Evolutionary conservation across 2,329 filamentous ascomycete genomes (phyloP), one percentile per base, ranked within the genome.

Genomic region (Sarocladium brachiariae): DNA sequence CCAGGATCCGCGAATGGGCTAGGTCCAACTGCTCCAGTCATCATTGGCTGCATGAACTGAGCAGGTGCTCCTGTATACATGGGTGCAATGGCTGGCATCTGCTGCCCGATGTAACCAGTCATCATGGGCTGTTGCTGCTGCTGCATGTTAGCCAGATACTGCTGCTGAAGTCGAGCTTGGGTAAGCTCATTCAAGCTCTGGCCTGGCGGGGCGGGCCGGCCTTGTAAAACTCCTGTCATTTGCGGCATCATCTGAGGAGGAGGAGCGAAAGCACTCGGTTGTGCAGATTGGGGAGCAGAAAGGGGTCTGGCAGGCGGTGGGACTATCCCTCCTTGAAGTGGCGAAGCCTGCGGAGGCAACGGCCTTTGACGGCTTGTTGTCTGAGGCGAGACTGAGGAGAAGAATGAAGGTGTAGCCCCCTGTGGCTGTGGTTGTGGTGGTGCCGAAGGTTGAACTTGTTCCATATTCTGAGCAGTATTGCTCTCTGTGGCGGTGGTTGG

Each of bases 241-340:
- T 96, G 92, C 49, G 89, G 83, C 63, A 91, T 85, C 57, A 96
- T 69, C 14, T 88, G 83, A 47, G 88, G 82, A 16, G 86, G 80
- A 23, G 46, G 13, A 35, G 46, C 46, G 64, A 95, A 93, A 4
- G 75, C 77, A 65, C 78, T 90, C 41, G 83, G 82, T 62, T 86
- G 86, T 47, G 81, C 85, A 50, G 89, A 87, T 64, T 89, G 87
- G 23, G 93, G 92, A 34, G 93, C 92, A 35, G 92, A 96, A 11
- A 93, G 76, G 7, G 93, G 86, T 54, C 93, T 80, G 10, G 90
- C 89, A 16, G 87, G 74, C 23, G 81, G 89, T 7, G 90, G 89
- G 54, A 91, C 80, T 33, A 95, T 73, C 16, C 81, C 80, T 34
- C 79, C 71, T 57, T 80, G 74, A 38, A 73, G 76, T 52, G 80